Evolutionary conservation across 1,139 yeast genomes (phyloP), one percentile per base, ranked within the genome.

Genomic region (Suhomyces maxii): DNA sequence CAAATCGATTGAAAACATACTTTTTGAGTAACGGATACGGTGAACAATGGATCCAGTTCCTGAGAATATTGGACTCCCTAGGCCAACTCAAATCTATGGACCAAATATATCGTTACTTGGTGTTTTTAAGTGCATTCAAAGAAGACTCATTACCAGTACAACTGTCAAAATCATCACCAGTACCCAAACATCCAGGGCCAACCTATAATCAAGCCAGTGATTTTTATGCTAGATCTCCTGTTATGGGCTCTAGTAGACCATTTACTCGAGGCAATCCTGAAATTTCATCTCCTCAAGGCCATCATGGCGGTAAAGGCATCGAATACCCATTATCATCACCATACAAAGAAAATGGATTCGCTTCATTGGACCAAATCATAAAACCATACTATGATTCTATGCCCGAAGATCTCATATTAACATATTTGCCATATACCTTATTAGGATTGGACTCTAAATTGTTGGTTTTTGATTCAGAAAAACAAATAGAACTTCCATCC

Each of bases 401-500:
- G 36, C 60, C 65, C 2, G 90, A 86, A 50, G 66, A 66, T 8
- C 76, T 71, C 5, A 73, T 89, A 3, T 57, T 87, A 42, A 70
- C 73, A 11, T 84, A 79, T 52, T 65, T 89, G 6, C 80, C 86
- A 3, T 90, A 79, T 60, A 79, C 89, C 0, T 65, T 91, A 31
- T 74, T 85, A 25, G 97, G 96, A 0, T 76, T 88, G 7, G 86
- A 87, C 39, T 83, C 96, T 1, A 77, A 76, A 36, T 56, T 82
- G 37, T 78, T 89, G 42, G 74, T 80, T 1, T 78, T 86, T 64
- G 63, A 64, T 7, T 33, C 40, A 10, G 43, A 46, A 30, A 55
- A 60, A 11, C 65, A 69, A 11, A 55, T 69, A 7, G 67, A 64
- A 36, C 61, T 88, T 9, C 90, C 95, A 0, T 54, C 67, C 0